phyloP scores from a whole-genome alignment of 1,284 basidiomycete genomes.

The Cryptococcus wingfieldii region DNA sequence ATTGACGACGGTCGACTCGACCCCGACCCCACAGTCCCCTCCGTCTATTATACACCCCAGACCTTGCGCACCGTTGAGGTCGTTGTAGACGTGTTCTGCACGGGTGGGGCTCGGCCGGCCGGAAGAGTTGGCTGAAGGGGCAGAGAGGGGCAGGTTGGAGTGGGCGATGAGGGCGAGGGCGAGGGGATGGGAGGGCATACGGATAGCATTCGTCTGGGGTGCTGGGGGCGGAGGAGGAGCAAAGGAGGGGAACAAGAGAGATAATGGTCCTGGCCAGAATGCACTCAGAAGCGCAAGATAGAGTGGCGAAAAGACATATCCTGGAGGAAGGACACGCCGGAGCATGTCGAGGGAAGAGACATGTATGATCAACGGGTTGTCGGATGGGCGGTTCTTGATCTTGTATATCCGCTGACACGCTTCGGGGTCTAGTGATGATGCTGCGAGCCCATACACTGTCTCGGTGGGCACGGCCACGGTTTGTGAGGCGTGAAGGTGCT shows the following conservation, averaged over 20 bases:
- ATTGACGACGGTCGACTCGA: conserved; percentile 96
- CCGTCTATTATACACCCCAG: conserved; percentile 83
- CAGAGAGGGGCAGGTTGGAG: conserved; percentile 74
- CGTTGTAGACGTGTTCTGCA: conserved; percentile 78
- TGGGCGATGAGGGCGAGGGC: conserved; percentile 82
- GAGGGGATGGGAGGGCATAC: conserved; percentile 91
- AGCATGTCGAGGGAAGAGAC: conserved; percentile 85
- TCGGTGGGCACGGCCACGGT: conserved; percentile 91
- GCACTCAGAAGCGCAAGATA: conserved; percentile 70
- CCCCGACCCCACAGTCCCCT: conserved; percentile 81
- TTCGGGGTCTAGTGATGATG: conserved; percentile 62
- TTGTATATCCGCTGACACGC: conserved; percentile 76
- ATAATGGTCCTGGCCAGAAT: conserved; percentile 96
- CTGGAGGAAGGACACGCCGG: conserved; percentile 61
- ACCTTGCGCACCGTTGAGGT: conserved; percentile 61
- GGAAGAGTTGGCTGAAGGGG: conserved; percentile 92
- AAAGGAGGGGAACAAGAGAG: conserved; percentile 79
- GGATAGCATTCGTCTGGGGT: conserved; percentile 72
- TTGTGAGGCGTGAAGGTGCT: conserved; percentile 34
- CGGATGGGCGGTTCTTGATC: conserved; percentile 86
- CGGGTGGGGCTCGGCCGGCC: conserved; percentile 91
- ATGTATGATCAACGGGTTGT: conserved; percentile 98
- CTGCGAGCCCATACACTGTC: conserved; percentile 96
- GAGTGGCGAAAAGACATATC: conserved; percentile 58
- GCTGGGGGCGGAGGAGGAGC: conserved; percentile 43